Evolutionary conservation across 2,329 filamentous ascomycete genomes (phyloP), one percentile per base, ranked within the genome.

Genomic region (Thermomyces lanuginosus): DNA sequence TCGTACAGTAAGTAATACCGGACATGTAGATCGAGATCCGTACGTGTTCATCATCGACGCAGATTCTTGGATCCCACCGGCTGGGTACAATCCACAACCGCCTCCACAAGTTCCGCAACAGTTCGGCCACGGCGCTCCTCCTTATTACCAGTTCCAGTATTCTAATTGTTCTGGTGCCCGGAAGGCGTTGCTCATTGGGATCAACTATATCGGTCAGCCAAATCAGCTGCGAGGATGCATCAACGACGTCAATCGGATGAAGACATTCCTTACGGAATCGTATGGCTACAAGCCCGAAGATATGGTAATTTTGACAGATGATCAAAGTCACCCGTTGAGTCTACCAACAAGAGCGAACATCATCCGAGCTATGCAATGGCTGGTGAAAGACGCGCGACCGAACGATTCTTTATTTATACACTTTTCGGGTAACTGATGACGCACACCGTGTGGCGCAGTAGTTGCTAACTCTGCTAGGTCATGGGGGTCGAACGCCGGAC

Each of bases 161-260:
- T 92, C 83, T 22, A 75, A 76, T 36, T 95, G 84, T 51, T 91
- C 78, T 3, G 86, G 84, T 27, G 70, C 75, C 36, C 66, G 84
- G 45, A 92, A 92, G 56, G 86, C 84, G 2, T 61, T 93, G 9
- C 58, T 95, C 28, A 86, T 93, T 40, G 86, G 86, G 21, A 92
- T 93, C 61, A 93, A 93, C 58, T 93, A 95, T 56, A 89, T 92
- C 46, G 76, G 79, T 25, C 84, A 93, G 56, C 70, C 79, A 27
- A 84, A 84, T 22, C 77, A 92, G 58, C 63, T 93, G 16, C 65
- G 80, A 33, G 86, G 86, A 18, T 95, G 86, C 46, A 93, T 93
- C 62, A 93, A 95, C 51, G 86, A 95, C 50, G 86, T 93, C 24
- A 78, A 83, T 51, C 92, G 93, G 58, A 92, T 95, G 81, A 92